Evolutionary conservation across 768 basidiomycete genomes (phyloP), one percentile per base, ranked within the genome.

Genomic region (Agaricus subrufescens): DNA sequence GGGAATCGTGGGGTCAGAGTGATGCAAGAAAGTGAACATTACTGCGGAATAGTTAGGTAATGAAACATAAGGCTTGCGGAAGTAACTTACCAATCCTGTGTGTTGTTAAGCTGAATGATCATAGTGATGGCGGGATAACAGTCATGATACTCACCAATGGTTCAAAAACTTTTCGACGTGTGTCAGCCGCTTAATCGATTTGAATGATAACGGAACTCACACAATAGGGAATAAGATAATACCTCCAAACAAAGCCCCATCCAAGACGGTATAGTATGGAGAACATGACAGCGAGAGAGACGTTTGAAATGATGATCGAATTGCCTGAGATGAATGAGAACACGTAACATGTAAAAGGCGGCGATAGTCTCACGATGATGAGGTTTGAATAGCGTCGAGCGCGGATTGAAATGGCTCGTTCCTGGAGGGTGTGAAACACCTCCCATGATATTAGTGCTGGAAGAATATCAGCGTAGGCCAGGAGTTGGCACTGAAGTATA

Each of bases 1-100:
- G n/a, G 81, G 80, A n/a, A 82, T 69, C 0, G 71, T 72, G 0
- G 77, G 75, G 60, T 80, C 80, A 3, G 79, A 80, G 65, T 83
- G 81, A 56, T 82, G 81, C 3, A 83, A 69, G 62, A 75, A 81
- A 2, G 79, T 78, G 61, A 80, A 72, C 77, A 79, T 78, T 29
- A 80, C 75, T 73, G 66, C 23, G 8, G 30, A 23, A 25, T 14
- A 58, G 57, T 50, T 10, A 23, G 44, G 30, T 30, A 42, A n/a
- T 7, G 34, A 19, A 43, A 37, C 23, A 31, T 23, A 37, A 27
- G 27, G 49, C 37, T 8, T 25, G 25, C 9, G 3, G 6, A 19
- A 29, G 19, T 26, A 15, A 60, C 66, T 39, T 58, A 70, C 70
- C 71, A 48, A 72, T 70, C 71, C 70, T 72, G 54, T 15, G 29